These are phyloP conservation scores for Lagerstroemia fauriei DNA, from an alignment of 441 rosid species.

Conservation along the genomic window DNA sequence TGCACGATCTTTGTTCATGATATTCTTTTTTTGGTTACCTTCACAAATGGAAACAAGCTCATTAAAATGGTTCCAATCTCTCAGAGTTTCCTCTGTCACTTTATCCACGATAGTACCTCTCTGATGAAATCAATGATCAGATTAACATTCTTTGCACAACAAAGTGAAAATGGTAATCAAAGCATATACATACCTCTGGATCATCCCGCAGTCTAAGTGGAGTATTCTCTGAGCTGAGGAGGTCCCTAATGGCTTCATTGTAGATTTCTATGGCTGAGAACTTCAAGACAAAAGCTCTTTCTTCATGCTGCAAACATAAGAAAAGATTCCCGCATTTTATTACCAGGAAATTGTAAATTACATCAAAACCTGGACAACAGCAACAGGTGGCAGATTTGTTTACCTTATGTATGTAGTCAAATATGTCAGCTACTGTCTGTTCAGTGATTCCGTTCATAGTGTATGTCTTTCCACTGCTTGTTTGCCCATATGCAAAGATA, in stretches of 20 bases:
- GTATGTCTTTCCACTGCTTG: constrained; percentile 90
- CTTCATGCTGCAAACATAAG: constrained; percentile 58
- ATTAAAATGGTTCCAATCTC: constrained; percentile 67
- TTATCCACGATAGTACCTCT: constrained; percentile 90
- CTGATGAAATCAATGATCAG: constrained; percentile 42
- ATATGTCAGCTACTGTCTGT: constrained; percentile 74
- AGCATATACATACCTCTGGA: constrained; percentile 62
- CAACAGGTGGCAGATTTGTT: neutral
- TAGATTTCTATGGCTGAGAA: constrained; percentile 94
- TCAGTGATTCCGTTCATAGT: constrained; percentile 89
- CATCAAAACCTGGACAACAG: neutral
- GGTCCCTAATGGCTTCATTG: constrained; percentile 90
- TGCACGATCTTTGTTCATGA: constrained; percentile 12
- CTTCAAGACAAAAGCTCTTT: constrained; percentile 71
- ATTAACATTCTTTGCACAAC: neutral
- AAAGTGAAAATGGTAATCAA: neutral
- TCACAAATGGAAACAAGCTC: constrained; percentile 80
- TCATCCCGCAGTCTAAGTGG: constrained; percentile 89
- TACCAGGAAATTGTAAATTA: neutral
- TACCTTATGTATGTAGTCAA: constrained; percentile 71
- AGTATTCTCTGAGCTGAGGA: constrained; percentile 58
- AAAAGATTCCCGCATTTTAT: neutral
- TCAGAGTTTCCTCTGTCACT: constrained; percentile 72
- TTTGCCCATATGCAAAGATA: constrained; percentile 97
- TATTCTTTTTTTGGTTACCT: constrained; percentile 41